Conservation (phyloP, 306 rosid species). For the Ormosia semicastrata region DNA sequence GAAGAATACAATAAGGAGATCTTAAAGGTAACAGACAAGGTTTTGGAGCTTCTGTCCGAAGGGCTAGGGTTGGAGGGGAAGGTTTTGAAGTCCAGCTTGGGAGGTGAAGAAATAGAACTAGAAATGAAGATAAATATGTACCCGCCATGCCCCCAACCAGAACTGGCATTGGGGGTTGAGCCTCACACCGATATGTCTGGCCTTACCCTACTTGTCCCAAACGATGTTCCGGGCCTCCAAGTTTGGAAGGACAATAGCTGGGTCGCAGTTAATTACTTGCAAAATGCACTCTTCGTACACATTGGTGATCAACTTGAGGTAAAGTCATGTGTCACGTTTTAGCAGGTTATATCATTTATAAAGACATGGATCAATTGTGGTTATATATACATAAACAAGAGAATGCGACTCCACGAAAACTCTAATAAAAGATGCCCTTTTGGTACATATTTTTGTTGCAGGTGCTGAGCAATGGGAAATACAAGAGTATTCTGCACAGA, state of each 20-base stretch:
- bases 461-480: slow-evolving; percentile 70
- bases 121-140: slow-evolving; percentile 83
- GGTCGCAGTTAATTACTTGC: slow-evolving; percentile 51
- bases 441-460: background rate
- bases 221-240: slow-evolving; percentile 63
- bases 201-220: slow-evolving; percentile 55
- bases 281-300: slow-evolving; percentile 50
- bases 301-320: slow-evolving; percentile 74
- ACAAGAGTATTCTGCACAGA: slow-evolving; percentile 60
- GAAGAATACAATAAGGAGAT: slow-evolving; percentile 56
- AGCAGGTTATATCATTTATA: background rate
- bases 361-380: background rate
- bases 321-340: background rate
- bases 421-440: background rate
- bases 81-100: slow-evolving; percentile 37
- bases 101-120: slow-evolving; percentile 46
- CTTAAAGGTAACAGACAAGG: slow-evolving; percentile 28
- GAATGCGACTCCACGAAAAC: background rate
- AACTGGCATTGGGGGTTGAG: slow-evolving; percentile 70
- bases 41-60: slow-evolving; percentile 52
- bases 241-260: slow-evolving; percentile 49
- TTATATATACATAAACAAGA: background rate
- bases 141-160: slow-evolving; percentile 76
- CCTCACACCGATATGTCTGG: slow-evolving; percentile 82
- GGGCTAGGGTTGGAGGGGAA: slow-evolving; percentile 54